Conservation (phyloP, 2,329 filamentous ascomycete genomes). For the Tolypocladium ovalisporum region DNA sequence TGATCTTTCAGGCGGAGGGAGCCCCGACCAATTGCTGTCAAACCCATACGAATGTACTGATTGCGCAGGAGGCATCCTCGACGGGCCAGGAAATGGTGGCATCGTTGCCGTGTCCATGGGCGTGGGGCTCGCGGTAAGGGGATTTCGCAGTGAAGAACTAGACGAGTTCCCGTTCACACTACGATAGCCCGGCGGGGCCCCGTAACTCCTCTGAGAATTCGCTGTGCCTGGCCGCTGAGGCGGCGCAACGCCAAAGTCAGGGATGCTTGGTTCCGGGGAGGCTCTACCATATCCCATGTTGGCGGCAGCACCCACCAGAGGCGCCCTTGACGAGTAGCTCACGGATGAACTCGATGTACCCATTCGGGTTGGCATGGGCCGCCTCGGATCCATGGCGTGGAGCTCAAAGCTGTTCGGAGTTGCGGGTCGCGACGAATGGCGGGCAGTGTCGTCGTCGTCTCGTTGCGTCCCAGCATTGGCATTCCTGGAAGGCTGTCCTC, state of each 20-base stretch:
- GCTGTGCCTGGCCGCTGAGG: slow-evolving; percentile 24
- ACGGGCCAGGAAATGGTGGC: slow-evolving; percentile 20
- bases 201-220: slow-evolving; percentile 22
- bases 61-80: slow-evolving; percentile 16
- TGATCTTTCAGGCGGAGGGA: slow-evolving; percentile 8
- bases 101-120: slow-evolving; percentile 15
- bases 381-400: slow-evolving; percentile 39
- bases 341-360: slow-evolving; percentile 44
- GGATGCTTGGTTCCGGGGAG: slow-evolving; percentile 24
- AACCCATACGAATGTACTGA: slow-evolving; percentile 9
- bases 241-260: slow-evolving; percentile 13
- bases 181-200: slow-evolving; percentile 6
- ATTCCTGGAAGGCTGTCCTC: slow-evolving; percentile 43
- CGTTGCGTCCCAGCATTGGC: slow-evolving; percentile 47
- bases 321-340: slow-evolving; percentile 55
- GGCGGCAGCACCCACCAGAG: slow-evolving; percentile 48
- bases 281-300: slow-evolving; percentile 44
- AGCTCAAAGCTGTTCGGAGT: slow-evolving; percentile 44
- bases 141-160: slow-evolving; percentile 5
- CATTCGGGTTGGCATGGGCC: slow-evolving; percentile 33
- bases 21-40: slow-evolving; percentile 16
- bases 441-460: slow-evolving; percentile 52
- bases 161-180: slow-evolving; percentile 7
- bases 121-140: slow-evolving; percentile 18
- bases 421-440: slow-evolving; percentile 49